Percentiles rank a stretch among this genome's conserved stretches.
Conservation (phyloP, 371 early-diverging fungal genomes). For the Mucor mucedo region DNA sequence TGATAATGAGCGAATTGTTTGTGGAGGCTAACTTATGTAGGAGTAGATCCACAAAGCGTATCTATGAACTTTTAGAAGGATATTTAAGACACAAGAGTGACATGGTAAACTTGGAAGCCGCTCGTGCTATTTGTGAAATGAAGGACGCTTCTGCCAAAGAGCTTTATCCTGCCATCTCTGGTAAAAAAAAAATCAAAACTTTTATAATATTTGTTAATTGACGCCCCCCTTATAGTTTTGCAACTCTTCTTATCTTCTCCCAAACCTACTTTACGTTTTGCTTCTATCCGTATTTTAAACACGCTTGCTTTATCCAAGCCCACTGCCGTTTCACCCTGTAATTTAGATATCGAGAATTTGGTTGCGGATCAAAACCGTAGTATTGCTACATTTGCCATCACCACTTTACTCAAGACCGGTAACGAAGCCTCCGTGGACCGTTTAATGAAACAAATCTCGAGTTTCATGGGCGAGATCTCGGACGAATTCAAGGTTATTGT, state of each 20-base stretch:
- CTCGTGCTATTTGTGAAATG: constrained; percentile 94
- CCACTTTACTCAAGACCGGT: constrained; percentile 97
- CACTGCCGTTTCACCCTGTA: constrained; percentile 90
- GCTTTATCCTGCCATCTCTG: constrained; percentile 88
- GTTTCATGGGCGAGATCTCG: constrained; percentile 96
- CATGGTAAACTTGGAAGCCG: constrained; percentile 98
- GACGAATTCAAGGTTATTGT: constrained; percentile 98
- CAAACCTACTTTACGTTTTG: constrained; percentile 93
- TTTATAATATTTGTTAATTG: too few species aligned
- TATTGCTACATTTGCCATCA: constrained; percentile 98
- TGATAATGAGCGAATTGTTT: too few species aligned
- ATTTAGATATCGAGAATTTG: constrained; percentile 96
- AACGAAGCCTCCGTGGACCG: constrained; percentile 97
- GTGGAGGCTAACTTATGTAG: neutral
- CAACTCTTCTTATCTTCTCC: constrained; percentile 93
- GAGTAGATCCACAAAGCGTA: constrained; percentile 65
- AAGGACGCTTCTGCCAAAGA: constrained; percentile 82
- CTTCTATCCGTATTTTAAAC: constrained; percentile 95
- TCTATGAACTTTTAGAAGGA: constrained; percentile 87
- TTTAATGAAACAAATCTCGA: constrained; percentile 96
- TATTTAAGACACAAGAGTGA: constrained; percentile 94
- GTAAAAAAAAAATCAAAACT: neutral
- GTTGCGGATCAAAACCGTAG: constrained; percentile 96
- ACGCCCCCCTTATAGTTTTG: constrained; percentile 56
- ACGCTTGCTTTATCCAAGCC: constrained; percentile 88